phyloP scores from a whole-genome alignment of 129 eudicot genomes.

The Lonicera japonica region DNA sequence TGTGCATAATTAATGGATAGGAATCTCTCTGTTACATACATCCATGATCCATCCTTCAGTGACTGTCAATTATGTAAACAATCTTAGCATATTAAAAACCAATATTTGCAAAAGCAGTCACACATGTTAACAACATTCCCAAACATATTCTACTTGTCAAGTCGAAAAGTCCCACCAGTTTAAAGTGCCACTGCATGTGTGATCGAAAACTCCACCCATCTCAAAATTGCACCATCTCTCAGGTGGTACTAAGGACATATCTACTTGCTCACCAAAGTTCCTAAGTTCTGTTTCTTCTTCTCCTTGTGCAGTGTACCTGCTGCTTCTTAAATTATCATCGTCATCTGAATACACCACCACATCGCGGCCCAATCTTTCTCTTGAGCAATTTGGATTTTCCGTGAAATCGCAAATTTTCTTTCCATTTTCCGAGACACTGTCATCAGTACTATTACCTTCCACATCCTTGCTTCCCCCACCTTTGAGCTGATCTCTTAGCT shows the following conservation, averaged over 20 bases:
- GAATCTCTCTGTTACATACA: no score
- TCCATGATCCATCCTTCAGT: no score
- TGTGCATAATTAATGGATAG: no score
- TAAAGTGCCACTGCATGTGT: slow-evolving; percentile 31
- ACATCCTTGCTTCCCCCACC: slow-evolving; percentile 16
- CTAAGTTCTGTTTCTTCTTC: slow-evolving; percentile 24
- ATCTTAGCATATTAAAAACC: no score
- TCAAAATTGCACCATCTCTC: slow-evolving; percentile 33
- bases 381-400: slow-evolving; percentile 14
- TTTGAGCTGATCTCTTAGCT: slow-evolving; percentile 24
- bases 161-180: slow-evolving; percentile 64
- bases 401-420: slow-evolving; percentile 16
- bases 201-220: slow-evolving; percentile 30
- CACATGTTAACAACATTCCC: not conserved
- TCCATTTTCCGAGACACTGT: slow-evolving; percentile 24
- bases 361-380: slow-evolving; percentile 22
- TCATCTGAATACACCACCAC: slow-evolving; percentile 27
- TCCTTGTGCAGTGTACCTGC: slow-evolving; percentile 4
- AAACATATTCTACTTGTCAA: not conserved
- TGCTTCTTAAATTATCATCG: slow-evolving; percentile 16
- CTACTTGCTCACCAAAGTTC: slow-evolving; percentile 15
- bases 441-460: slow-evolving; percentile 17
- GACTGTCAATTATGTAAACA: no score
- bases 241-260: slow-evolving; percentile 16
- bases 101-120: no score